Evolutionary conservation across 1,139 yeast genomes (phyloP).

Genomic region (Suhomyces chickasaworum): DNA sequence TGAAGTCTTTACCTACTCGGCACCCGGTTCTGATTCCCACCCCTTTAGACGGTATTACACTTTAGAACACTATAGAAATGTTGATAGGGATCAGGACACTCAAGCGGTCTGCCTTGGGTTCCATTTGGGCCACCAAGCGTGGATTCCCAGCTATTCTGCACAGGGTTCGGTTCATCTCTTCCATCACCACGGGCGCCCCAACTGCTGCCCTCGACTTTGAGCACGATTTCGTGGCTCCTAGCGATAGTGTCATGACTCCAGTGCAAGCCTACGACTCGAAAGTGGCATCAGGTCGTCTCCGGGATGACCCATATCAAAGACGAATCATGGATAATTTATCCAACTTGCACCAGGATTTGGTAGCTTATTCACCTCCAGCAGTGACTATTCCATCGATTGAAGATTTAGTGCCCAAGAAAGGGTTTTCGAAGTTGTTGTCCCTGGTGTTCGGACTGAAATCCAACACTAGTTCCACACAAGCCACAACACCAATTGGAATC

Average conservation of each 20-base stretch:
- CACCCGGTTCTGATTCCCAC: not conserved
- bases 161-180: constrained; percentile 3
- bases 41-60: not conserved
- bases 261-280: constrained; percentile 60
- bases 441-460: constrained; percentile 32
- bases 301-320: constrained; percentile 70
- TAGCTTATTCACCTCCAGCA: constrained; percentile 55
- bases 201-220: not conserved
- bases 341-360: constrained; percentile 50
- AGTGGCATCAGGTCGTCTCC: constrained; percentile 53
- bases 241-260: constrained; percentile 34
- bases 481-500: constrained; percentile 63
- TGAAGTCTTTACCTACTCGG: not conserved
- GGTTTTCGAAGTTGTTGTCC: constrained; percentile 42
- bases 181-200: constrained; percentile 3
- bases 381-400: constrained; percentile 52
- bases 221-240: not conserved
- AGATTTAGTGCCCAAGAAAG: constrained; percentile 50
- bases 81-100: not conserved
- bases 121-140: not conserved
- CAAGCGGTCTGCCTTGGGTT: not conserved
- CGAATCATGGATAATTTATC: constrained; percentile 60
- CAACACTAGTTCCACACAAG: not conserved
- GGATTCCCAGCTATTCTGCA: not conserved
- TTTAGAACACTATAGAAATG: not conserved